Conservation (phyloP, 257 asterid species). For the Forsythia suspensa region DNA sequence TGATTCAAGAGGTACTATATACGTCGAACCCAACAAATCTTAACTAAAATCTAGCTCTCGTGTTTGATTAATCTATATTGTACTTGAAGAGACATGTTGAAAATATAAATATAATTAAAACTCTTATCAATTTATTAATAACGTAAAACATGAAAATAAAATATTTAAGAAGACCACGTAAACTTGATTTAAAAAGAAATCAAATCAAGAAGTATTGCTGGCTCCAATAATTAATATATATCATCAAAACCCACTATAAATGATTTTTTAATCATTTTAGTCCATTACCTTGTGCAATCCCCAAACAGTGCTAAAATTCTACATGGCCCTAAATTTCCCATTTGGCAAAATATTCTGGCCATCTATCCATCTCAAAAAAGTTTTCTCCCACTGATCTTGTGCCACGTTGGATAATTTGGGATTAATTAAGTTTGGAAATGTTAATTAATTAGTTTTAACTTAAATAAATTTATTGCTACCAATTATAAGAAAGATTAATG, state of each 20-base stretch:
- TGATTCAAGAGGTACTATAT: too few species aligned
- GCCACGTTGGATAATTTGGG: neutral
- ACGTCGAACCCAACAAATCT: too few species aligned
- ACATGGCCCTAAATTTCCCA: neutral
- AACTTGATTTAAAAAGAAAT: too few species aligned
- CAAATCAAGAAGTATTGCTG: neutral
- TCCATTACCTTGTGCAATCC: neutral
- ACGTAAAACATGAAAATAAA: too few species aligned
- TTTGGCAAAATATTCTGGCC: neutral
- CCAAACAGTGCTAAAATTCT: neutral
- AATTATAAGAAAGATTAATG: neutral
- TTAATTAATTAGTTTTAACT: too few species aligned
- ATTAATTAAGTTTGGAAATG: neutral
- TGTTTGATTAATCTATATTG: too few species aligned
- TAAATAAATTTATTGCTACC: neutral
- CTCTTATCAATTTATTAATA: too few species aligned
- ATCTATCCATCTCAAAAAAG: neutral
- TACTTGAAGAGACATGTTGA: too few species aligned
- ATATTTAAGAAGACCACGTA: too few species aligned
- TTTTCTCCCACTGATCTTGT: neutral
- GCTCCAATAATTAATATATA: neutral
- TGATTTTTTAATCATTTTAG: neutral
- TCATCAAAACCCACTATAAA: neutral
- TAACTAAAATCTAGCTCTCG: too few species aligned
- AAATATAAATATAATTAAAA: too few species aligned